A percentile compares a stretch with the other conserved stretches of the same genome.
These are phyloP conservation scores for Saitozyma sp. DNA, from an alignment of 768 basidiomycete species.

Conservation along the genomic window DNA sequence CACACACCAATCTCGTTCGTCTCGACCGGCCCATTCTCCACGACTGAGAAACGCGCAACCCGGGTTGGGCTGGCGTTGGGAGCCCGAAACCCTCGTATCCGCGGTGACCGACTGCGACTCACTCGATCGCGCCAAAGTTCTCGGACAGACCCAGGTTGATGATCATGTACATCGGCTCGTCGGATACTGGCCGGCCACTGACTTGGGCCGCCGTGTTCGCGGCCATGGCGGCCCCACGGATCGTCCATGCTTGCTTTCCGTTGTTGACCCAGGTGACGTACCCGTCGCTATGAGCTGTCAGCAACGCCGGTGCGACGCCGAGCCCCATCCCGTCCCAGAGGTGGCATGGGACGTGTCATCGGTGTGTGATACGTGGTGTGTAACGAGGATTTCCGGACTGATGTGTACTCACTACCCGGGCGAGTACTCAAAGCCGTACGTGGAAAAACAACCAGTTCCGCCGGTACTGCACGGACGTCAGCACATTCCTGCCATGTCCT, in stretches of 20 bases:
- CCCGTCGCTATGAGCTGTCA: slow-evolving; percentile 36
- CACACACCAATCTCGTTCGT: too few species aligned
- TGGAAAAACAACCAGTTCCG: slow-evolving; percentile 60
- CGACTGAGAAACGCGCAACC: too few species aligned
- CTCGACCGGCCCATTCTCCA: too few species aligned
- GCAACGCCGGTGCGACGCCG: slow-evolving; percentile 53
- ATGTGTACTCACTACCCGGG: slow-evolving; percentile 62
- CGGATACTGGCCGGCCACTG: slow-evolving; percentile 68
- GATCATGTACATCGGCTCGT: slow-evolving; percentile 69
- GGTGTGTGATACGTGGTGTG: too few species aligned
- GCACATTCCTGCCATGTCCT: neutral
- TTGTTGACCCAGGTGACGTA: slow-evolving; percentile 80
- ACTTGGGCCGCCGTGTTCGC: slow-evolving; percentile 67
- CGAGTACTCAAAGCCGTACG: slow-evolving; percentile 80
- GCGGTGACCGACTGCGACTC: slow-evolving; percentile 7
- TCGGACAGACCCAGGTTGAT: slow-evolving; percentile 66
- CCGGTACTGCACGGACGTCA: slow-evolving; percentile 39
- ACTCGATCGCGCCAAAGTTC: slow-evolving; percentile 64
- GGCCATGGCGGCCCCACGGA: slow-evolving; percentile 56
- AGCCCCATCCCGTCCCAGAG: neutral
- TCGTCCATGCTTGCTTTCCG: slow-evolving; percentile 63
- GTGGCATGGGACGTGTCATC: too few species aligned
- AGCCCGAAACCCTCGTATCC: neutral
- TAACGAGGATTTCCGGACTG: too few species aligned
- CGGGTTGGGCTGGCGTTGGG: neutral